Percentiles rank a stretch among this genome's conserved stretches.
Conservation (phyloP, 495 filamentous ascomycete species). For the Xylaria intraflava region DNA sequence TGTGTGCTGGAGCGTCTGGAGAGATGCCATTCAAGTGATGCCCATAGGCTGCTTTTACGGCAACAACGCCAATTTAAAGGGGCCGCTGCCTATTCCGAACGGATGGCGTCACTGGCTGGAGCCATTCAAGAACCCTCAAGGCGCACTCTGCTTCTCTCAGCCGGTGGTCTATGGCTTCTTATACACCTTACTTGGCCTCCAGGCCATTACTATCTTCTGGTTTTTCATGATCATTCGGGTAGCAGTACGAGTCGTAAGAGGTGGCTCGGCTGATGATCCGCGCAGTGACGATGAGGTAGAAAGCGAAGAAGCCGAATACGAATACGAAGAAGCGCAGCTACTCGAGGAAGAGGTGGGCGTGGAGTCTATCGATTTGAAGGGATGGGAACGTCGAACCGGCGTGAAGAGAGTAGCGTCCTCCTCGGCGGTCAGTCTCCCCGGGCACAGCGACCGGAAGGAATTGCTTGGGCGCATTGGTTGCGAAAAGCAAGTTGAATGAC, state of each 20-base stretch:
- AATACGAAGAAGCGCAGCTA: constrained; percentile 42
- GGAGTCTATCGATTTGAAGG: constrained; percentile 51
- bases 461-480: constrained; percentile 67
- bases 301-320: constrained; percentile 47
- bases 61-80: constrained; percentile 38
- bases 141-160: constrained; percentile 68
- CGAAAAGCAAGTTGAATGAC: constrained; percentile 57
- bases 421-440: constrained; percentile 56
- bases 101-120: constrained; percentile 56
- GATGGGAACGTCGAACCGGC: constrained; percentile 42
- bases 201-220: constrained; percentile 78
- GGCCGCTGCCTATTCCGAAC: constrained; percentile 52
- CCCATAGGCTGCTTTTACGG: constrained; percentile 64
- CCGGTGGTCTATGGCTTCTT: constrained; percentile 70
- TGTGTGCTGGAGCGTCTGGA: constrained; percentile 74
- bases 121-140: constrained; percentile 61
- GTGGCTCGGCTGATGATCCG: constrained; percentile 74
- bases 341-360: constrained; percentile 63
- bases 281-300: constrained; percentile 82
- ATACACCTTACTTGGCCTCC: constrained; percentile 66
- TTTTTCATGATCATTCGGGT: constrained; percentile 82
- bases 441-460: constrained; percentile 68
- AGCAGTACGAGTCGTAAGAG: constrained; percentile 65
- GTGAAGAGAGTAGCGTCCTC: constrained; percentile 39
- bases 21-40: constrained; percentile 58